These are phyloP conservation scores for Boletus subparvulus DNA, from an alignment of 768 basidiomycete genomes.

Conservation along the genomic window DNA sequence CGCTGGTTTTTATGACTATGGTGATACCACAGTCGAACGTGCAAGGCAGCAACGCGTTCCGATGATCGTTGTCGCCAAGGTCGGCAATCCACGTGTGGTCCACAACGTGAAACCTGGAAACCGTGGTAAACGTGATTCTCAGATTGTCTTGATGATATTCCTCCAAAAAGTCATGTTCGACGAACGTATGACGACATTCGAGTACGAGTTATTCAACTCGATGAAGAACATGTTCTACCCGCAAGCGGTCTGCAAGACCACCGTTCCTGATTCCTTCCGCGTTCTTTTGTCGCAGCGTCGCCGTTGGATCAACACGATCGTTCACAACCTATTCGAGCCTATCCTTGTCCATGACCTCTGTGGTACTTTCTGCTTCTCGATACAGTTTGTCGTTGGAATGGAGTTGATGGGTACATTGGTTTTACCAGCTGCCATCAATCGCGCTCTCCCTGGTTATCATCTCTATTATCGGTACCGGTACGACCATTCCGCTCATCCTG, in stretches of 20 bases:
- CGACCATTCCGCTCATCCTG: conserved; percentile 88
- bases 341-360: conserved; percentile 96
- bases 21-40: conserved; percentile 81
- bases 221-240: conserved; percentile 99
- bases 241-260: conserved; percentile 97
- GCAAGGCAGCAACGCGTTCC: conserved; percentile 97
- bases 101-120: conserved; percentile 94
- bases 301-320: conserved; percentile 99
- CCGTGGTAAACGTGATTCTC: conserved; percentile 97
- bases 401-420: conserved; percentile 96
- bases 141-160: conserved; percentile 97
- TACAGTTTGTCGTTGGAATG: conserved; percentile 99
- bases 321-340: conserved; percentile 94
- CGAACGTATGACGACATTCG: conserved; percentile 99
- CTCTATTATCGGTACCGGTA: conserved; percentile 76
- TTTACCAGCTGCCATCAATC: conserved; percentile 91
- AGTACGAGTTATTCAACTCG: conserved; percentile 99
- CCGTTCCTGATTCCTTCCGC: conserved; percentile 95
- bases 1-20: conserved; percentile 96
- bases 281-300: conserved; percentile 94
- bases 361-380: conserved; percentile 99
- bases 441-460: conserved; percentile 90
- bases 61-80: conserved; percentile 93
- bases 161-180: conserved; percentile 99
- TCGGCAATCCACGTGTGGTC: conserved; percentile 89